Conservation (phyloP, 352 stramenopile species). For the Phytophthora citrophthora region DNA sequence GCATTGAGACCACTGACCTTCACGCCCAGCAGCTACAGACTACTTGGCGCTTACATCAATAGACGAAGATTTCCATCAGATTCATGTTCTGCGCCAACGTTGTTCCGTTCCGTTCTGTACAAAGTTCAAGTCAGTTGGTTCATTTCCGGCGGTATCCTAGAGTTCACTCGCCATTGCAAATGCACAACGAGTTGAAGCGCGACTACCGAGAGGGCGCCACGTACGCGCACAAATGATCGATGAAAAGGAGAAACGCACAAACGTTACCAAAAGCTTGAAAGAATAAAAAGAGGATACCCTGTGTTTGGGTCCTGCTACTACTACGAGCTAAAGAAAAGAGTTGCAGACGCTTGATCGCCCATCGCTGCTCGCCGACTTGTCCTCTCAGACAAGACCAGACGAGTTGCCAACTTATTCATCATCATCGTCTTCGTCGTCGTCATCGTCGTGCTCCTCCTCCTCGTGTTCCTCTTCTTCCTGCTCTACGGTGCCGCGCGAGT, state of each 20-base stretch:
- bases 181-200: constrained; percentile 1
- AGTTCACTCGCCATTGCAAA: neutral
- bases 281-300: constrained; percentile 41
- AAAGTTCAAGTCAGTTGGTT: constrained; percentile 25
- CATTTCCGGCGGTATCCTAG: neutral
- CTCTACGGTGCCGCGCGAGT: constrained; percentile 52
- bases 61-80: constrained; percentile 3
- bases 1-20: constrained; percentile 41
- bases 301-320: constrained; percentile 22
- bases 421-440: constrained; percentile 59
- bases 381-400: neutral
- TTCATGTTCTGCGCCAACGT: no score
- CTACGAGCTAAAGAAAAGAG: constrained; percentile 42
- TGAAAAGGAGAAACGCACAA: constrained; percentile 7
- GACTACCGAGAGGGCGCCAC: constrained; percentile 6
- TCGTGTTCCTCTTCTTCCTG: constrained; percentile 52
- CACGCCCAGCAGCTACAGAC: neutral
- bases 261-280: constrained; percentile 37
- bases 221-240: neutral
- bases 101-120: constrained; percentile 26
- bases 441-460: constrained; percentile 74
- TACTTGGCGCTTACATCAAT: constrained; percentile 18
- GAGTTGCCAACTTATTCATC: constrained; percentile 54
- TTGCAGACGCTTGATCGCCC: neutral
- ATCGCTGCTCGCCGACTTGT: no score